Conservation (phyloP, 257 asterid species). For the Leonotis leonurus region DNA sequence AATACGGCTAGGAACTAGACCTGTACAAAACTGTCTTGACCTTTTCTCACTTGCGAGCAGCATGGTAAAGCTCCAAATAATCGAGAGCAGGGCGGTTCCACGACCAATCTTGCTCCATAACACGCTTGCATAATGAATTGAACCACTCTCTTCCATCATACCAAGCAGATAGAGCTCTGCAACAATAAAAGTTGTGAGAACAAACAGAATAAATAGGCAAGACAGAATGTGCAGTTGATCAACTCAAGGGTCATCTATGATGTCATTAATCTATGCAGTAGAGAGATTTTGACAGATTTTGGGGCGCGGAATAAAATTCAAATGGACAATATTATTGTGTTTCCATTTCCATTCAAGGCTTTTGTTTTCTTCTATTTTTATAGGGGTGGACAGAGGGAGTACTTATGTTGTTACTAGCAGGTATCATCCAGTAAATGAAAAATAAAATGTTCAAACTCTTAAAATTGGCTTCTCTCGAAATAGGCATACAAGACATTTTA, state of each 20-base stretch:
- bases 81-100: slow-evolving; percentile 99
- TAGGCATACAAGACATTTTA: not conserved
- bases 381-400: not conserved
- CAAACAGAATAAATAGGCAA: not conserved
- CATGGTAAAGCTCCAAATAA: slow-evolving; percentile 92
- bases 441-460: not conserved
- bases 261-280: not conserved
- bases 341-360: not conserved
- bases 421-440: not conserved
- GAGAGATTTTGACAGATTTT: not conserved
- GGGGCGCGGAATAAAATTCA: not conserved
- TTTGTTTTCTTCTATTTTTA: not conserved
- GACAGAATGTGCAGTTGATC: not conserved
- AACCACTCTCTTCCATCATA: slow-evolving; percentile 82
- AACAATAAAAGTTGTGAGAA: not conserved
- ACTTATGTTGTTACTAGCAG: not conserved
- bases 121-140: slow-evolving; percentile 64
- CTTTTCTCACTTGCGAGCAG: slow-evolving; percentile 59
- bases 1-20: slow-evolving; percentile 24
- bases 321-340: not conserved
- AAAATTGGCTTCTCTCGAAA: not conserved
- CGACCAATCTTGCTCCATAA: slow-evolving; percentile 99
- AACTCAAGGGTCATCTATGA: not conserved
- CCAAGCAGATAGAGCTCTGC: slow-evolving; percentile 87
- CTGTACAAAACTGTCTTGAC: slow-evolving; percentile 31